Conservation (phyloP, 2,329 filamentous ascomycete genomes). For the Paracoccidioides lutzii region DNA sequence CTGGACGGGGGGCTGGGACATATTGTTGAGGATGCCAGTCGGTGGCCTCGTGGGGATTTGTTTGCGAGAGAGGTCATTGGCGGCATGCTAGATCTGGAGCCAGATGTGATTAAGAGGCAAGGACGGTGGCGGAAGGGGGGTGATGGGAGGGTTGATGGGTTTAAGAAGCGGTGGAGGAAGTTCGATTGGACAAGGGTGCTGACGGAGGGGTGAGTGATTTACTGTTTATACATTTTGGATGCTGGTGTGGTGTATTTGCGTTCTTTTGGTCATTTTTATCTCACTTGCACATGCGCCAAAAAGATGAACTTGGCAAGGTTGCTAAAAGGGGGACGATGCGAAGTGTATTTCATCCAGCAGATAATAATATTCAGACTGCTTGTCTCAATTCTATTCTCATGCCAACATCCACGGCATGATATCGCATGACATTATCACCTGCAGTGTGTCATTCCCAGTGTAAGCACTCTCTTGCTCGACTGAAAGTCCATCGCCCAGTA, state of each 20-base stretch:
- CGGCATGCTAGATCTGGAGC: slow-evolving; percentile 75
- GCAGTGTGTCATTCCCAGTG: no score
- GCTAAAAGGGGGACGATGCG: not conserved
- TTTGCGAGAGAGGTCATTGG: slow-evolving; percentile 88
- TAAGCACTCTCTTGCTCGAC: no score
- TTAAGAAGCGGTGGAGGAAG: slow-evolving; percentile 74
- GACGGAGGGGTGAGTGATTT: slow-evolving; percentile 31
- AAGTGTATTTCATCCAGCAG: no score
- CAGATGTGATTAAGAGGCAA: slow-evolving; percentile 78
- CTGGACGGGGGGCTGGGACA: slow-evolving; percentile 88
- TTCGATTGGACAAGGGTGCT: slow-evolving; percentile 76
- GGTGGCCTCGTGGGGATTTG: slow-evolving; percentile 82
- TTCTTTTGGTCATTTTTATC: not conserved
- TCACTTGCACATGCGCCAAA: not conserved
- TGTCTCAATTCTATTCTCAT: no score
- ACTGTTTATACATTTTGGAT: not conserved
- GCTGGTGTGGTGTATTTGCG: not conserved
- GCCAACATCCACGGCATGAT: no score
- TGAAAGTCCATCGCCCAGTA: no score
- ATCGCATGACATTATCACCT: no score
- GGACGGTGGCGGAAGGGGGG: slow-evolving; percentile 67
- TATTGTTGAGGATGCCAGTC: slow-evolving; percentile 70
- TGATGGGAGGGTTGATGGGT: slow-evolving; percentile 55
- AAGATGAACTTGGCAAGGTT: not conserved
- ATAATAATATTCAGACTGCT: no score